A percentile compares a stretch with the other conserved stretches of the same genome.
These are phyloP conservation scores for Botrytis deweyae DNA, from an alignment of 2,329 filamentous ascomycete species.

Conservation along the genomic window DNA sequence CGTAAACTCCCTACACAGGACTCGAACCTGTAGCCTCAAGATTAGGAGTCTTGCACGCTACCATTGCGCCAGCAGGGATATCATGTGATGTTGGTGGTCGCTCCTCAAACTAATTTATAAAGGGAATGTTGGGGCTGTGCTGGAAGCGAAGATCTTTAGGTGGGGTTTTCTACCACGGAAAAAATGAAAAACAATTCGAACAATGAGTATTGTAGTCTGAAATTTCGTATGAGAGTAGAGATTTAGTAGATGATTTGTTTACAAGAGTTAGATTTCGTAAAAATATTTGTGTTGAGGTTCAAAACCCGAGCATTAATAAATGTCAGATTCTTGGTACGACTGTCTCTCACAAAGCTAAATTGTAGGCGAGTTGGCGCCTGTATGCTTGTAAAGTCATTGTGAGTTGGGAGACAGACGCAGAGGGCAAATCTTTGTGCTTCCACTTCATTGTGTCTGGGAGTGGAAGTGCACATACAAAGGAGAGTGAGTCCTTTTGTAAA, in stretches of 20 bases:
- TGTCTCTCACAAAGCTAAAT: not conserved
- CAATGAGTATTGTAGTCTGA: not conserved
- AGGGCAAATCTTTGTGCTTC: not conserved
- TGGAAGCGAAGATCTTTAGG: not conserved
- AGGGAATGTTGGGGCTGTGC: not conserved
- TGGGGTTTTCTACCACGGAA: not conserved
- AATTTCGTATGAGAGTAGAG: not conserved
- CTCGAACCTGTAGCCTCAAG: constrained; percentile 19
- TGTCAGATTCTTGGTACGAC: not conserved
- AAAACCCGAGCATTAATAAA: not conserved
- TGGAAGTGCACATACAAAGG: not conserved
- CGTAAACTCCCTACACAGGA: constrained; percentile 18
- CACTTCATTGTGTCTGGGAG: not conserved
- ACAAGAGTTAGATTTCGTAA: not conserved
- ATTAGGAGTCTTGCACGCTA: constrained; percentile 20
- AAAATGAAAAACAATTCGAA: not conserved
- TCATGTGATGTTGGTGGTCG: not conserved
- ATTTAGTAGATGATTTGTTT: not conserved
- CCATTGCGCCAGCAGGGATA: constrained; percentile 20
- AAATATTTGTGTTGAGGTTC: not conserved
- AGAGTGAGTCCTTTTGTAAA: too few species aligned
- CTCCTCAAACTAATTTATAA: rapidly evolving
- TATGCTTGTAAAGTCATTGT: not conserved
- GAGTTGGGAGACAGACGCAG: not conserved
- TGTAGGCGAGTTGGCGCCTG: not conserved